Evolutionary conservation across 2,329 filamentous ascomycete species (phyloP).

Genomic region (Sporothrix brunneoviolacea): DNA sequence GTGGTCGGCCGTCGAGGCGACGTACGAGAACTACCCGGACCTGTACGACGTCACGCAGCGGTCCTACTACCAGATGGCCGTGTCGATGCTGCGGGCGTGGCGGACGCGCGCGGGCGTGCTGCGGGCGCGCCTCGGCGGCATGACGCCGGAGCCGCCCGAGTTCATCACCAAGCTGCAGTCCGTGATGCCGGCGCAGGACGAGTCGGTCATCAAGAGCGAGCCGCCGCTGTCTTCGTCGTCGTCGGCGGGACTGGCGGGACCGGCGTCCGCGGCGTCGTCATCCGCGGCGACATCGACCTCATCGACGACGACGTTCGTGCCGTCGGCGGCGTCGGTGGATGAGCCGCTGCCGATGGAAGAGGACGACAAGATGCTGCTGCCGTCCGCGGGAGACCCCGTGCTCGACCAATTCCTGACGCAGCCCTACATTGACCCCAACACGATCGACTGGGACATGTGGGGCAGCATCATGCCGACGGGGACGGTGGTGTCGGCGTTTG

Average conservation of each 20-base stretch:
- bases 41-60: slow-evolving; percentile 43
- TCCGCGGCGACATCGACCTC: slow-evolving; percentile 7
- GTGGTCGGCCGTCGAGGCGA: slow-evolving; percentile 41
- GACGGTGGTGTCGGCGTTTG: slow-evolving; percentile 15
- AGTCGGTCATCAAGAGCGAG: slow-evolving; percentile 26
- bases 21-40: slow-evolving; percentile 44
- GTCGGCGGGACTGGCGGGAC: not conserved
- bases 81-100: slow-evolving; percentile 48
- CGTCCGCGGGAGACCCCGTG: slow-evolving; percentile 19
- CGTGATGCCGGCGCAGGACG: slow-evolving; percentile 31
- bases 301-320: slow-evolving; percentile 1
- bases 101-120: slow-evolving; percentile 40
- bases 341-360: not conserved
- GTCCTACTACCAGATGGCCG: slow-evolving; percentile 37
- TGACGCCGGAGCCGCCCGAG: slow-evolving; percentile 34
- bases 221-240: slow-evolving; percentile 16
- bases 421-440: slow-evolving; percentile 37
- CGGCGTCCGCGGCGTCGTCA: slow-evolving; percentile 2
- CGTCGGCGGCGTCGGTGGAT: not conserved
- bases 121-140: slow-evolving; percentile 26
- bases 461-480: slow-evolving; percentile 18
- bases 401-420: slow-evolving; percentile 39
- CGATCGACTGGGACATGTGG: slow-evolving; percentile 43
- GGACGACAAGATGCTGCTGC: not conserved
- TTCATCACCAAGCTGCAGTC: slow-evolving; percentile 41